Evolutionary conservation across 345 rosid genomes (phyloP).

Genomic region (Corymbia maculata): DNA sequence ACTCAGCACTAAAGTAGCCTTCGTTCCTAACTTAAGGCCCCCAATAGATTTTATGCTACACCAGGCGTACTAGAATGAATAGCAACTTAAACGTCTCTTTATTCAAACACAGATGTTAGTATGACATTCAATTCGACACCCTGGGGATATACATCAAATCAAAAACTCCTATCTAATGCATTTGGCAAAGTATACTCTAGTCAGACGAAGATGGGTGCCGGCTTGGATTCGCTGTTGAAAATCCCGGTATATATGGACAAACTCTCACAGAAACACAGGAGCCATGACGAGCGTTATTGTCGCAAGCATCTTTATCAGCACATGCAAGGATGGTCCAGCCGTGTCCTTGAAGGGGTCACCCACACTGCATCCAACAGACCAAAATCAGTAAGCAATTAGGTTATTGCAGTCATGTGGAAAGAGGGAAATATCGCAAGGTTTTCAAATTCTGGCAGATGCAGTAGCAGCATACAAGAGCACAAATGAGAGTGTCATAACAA

Average conservation of each 20-base stretch:
- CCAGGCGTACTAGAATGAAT: neutral
- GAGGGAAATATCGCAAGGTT: neutral
- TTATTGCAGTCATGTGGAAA: neutral
- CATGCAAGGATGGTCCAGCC: slow-evolving; percentile 93
- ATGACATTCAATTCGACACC: neutral
- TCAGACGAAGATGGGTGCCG: slow-evolving; percentile 1
- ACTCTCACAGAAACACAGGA: slow-evolving; percentile 62
- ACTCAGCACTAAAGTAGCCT: neutral
- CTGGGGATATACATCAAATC: neutral
- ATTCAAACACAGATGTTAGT: neutral
- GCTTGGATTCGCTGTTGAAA: neutral
- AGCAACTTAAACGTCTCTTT: neutral
- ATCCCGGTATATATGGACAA: neutral
- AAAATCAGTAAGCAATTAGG: neutral
- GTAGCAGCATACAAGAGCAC: neutral
- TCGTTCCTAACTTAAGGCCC: neutral
- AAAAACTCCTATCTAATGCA: neutral
- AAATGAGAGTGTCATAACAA: neutral
- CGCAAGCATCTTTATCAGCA: slow-evolving; percentile 80
- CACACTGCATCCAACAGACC: slow-evolving; percentile 48
- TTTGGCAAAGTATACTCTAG: neutral
- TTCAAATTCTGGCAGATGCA: neutral
- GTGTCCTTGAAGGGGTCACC: slow-evolving; percentile 99
- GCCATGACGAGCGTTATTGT: slow-evolving; percentile 98
- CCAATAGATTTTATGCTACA: neutral